Evolutionary conservation across 1,284 basidiomycete species (phyloP).

Genomic region (Vanrija humicola): DNA sequence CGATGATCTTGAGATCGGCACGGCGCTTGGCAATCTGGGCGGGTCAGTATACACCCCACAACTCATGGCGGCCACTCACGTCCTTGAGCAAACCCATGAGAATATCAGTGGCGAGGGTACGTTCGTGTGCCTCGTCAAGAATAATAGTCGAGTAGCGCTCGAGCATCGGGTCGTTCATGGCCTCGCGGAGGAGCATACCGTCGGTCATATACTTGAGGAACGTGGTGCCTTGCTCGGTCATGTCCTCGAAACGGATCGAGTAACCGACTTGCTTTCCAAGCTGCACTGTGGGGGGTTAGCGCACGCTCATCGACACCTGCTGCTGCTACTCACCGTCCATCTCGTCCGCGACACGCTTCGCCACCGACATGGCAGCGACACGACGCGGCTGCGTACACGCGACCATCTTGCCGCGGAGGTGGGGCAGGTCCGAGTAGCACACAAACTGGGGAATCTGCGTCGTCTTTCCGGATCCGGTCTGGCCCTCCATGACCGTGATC

Average conservation of each 20-base stretch:
- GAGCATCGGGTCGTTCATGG: conserved; percentile 91
- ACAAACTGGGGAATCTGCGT: conserved; percentile 99
- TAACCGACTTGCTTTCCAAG: conserved; percentile 95
- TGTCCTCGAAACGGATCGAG: conserved; percentile 97
- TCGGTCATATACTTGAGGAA: conserved; percentile 99
- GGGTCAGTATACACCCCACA: conserved; percentile 29
- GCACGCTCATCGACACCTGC: background rate
- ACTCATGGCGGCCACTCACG: conserved; percentile 24
- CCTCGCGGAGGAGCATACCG: conserved; percentile 94
- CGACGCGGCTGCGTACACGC: conserved; percentile 96
- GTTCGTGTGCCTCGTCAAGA: conserved; percentile 97
- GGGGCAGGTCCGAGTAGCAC: conserved; percentile 85
- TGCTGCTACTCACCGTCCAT: conserved; percentile 72
- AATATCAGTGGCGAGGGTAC: conserved; percentile 96
- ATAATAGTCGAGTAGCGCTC: conserved; percentile 94
- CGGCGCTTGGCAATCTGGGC: conserved; percentile 70
- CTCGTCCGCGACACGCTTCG: conserved; percentile 97
- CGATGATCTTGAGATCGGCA: conserved; percentile 88
- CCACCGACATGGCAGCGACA: conserved; percentile 97
- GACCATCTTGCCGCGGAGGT: conserved; percentile 81
- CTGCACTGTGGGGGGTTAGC: conserved; percentile 57
- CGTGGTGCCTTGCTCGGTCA: conserved; percentile 84
- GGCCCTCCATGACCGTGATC: conserved; percentile 93
- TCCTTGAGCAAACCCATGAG: conserved; percentile 84
- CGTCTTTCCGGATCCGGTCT: conserved; percentile 97